Evolutionary conservation across 164 flowering plant genomes (phyloP).

Genomic region (Magnolia changhungtana): DNA sequence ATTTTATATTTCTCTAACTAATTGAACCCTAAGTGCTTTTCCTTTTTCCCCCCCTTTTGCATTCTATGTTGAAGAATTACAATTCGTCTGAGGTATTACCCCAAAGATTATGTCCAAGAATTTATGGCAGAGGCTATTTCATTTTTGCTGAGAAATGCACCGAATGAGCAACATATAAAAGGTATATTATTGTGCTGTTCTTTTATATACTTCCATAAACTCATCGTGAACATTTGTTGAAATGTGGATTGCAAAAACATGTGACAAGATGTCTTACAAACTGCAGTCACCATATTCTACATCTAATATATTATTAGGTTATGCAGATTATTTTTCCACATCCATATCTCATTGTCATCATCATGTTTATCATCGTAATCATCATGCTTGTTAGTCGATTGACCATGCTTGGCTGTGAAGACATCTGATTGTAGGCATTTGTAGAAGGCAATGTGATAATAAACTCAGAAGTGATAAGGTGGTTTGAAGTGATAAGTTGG

Average conservation of each 20-base stretch:
- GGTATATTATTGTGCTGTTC: slow-evolving; percentile 36
- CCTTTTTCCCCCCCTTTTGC: not conserved
- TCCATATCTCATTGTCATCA: not conserved
- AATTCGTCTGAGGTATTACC: slow-evolving; percentile 59
- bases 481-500: too few species aligned
- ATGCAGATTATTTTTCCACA: too few species aligned
- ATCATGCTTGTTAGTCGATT: not conserved
- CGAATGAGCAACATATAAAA: slow-evolving; percentile 49
- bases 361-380: not conserved
- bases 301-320: too few species aligned
- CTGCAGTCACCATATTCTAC: too few species aligned
- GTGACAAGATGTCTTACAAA: not conserved
- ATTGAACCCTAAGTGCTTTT: not conserved
- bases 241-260: not conserved
- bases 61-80: slow-evolving; percentile 45
- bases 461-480: too few species aligned
- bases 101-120: slow-evolving; percentile 73
- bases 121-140: slow-evolving; percentile 82
- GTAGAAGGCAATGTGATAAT: too few species aligned
- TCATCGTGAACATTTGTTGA: not conserved
- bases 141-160: slow-evolving; percentile 78
- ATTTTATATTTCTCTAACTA: not conserved
- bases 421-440: too few species aligned
- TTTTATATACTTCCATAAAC: not conserved
- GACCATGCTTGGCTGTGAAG: not conserved